Evolutionary conservation across 148 eudicot species (phyloP), one percentile per base, ranked within the genome.

Genomic region (Oxyria digyna): DNA sequence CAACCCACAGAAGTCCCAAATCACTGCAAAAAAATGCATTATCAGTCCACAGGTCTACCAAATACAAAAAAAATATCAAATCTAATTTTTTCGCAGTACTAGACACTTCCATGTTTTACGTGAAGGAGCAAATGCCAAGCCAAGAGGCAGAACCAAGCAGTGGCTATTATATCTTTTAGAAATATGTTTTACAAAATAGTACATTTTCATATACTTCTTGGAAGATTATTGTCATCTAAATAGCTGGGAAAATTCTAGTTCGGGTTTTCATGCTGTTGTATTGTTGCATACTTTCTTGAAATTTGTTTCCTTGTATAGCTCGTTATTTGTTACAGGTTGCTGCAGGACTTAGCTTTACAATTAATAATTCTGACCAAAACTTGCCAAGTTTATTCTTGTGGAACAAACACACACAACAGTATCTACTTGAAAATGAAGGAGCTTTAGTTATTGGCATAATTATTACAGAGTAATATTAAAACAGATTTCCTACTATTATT

Each of bases 331-430:
- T 78, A 70, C 77, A 89, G 98, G 98, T 94, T 73, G 95, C 96
- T 64, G 87, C 89, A 8, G 97, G 98, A 52, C 87, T 88, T 63
- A 86, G 83, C 76, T 90, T 94, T 77, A 87, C 98, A 8, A 76
- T 87, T n/a, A n/a, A n/a, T n/a, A 78, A 88, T 94, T 77, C 96
- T 94, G 67, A 83, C 98, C 13, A 75, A 62, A 59, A 77, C 82
- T 72, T 97, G 97, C 71, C 84, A 77, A 45, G 87, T 89, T 41
- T 93, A 87, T 71, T 83, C 96, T 54, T 89, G 98, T 69, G 98
- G 98, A 75, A 75, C 78, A 72, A 94, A 87, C 63, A 42, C 85
- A 40, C 82, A 26, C 2, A 55, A 33, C 32, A 55, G 33, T 26
- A 24, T 12, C 32, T 2, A 27, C 35, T 55, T 55, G 17, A 55